phyloP scores from a whole-genome alignment of 2,329 filamentous ascomycete species.

The Trichoderma atrobrunneum region DNA sequence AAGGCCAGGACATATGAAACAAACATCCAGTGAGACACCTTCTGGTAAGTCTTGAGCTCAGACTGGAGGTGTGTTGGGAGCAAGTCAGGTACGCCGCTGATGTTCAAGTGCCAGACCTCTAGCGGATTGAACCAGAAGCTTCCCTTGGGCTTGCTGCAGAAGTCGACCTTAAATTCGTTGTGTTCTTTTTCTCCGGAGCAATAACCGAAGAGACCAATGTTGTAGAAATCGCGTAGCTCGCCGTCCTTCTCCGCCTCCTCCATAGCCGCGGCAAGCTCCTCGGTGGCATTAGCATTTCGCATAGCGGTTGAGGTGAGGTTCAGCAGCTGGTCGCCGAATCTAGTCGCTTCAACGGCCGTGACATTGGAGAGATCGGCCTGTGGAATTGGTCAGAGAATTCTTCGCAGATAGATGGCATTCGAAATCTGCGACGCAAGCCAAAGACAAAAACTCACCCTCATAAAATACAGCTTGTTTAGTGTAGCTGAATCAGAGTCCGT shows the following conservation, averaged over 20 bases:
- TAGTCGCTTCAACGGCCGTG: neutral
- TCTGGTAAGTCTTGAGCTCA: conserved; percentile 4
- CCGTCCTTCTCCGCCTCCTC: neutral
- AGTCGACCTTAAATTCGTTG: neutral
- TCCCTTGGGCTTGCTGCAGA: conserved; percentile 9
- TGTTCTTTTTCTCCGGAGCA: neutral
- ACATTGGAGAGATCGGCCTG: conserved; percentile 14
- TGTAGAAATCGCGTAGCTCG: conserved; percentile 10
- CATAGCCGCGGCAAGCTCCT: conserved; percentile 10
- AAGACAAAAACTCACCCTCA: conserved; percentile 2
- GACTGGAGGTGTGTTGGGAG: conserved; percentile 7
- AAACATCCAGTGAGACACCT: conserved; percentile 16
- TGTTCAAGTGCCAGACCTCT: conserved; percentile 12
- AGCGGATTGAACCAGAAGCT: conserved; percentile 17
- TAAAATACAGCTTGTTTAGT: neutral
- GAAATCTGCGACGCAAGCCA: neutral
- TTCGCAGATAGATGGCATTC: neutral
- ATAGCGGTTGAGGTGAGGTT: conserved; percentile 1
- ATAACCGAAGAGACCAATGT: conserved; percentile 12
- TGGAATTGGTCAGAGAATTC: neutral
- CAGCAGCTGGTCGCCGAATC: conserved; percentile 1
- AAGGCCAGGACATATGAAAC: conserved; percentile 10
- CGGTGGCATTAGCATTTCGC: neutral
- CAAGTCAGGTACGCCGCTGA: neutral
- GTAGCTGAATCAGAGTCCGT: conserved; percentile 7